Evolutionary conservation across 192 early-diverging fungal genomes (phyloP).

Genomic region (Gamsiella multidivaricata): DNA sequence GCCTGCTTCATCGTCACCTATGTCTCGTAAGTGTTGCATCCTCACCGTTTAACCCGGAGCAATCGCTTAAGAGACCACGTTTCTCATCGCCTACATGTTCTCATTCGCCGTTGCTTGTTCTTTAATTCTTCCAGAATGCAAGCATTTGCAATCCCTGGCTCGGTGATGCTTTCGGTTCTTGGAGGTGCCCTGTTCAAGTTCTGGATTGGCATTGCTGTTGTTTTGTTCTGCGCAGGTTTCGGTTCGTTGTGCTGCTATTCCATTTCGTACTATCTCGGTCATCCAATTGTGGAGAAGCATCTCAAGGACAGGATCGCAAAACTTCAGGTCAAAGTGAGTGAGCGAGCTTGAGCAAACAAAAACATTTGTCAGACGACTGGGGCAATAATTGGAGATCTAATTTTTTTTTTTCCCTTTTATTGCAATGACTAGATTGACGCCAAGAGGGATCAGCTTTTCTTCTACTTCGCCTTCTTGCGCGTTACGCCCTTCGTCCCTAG

Average conservation of each 20-base stretch:
- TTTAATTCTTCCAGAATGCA: no score
- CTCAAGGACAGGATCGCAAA: constrained; percentile 56
- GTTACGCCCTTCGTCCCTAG: constrained; percentile 50
- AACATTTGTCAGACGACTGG: neutral
- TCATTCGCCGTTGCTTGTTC: no score
- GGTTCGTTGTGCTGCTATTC: constrained; percentile 62
- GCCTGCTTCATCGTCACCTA: constrained; percentile 56
- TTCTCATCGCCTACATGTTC: no score
- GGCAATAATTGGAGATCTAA: neutral
- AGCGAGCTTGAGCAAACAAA: neutral
- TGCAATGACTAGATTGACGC: constrained; percentile 43
- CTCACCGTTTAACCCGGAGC: neutral
- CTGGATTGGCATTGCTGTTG: constrained; percentile 60
- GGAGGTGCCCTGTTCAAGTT: constrained; percentile 66
- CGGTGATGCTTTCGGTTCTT: constrained; percentile 67
- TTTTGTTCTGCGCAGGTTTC: constrained; percentile 58
- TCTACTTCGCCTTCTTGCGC: constrained; percentile 52
- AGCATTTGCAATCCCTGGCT: constrained; percentile 68
- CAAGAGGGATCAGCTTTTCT: constrained; percentile 48
- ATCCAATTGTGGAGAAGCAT: constrained; percentile 58
- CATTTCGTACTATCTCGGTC: constrained; percentile 63
- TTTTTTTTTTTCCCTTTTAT: neutral
- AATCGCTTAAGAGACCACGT: no score
- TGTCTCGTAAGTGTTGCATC: constrained; percentile 54
- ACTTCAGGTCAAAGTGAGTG: constrained; percentile 60